phyloP scores from a whole-genome alignment of 495 filamentous ascomycete genomes.

The Annulohypoxylon stygium region DNA sequence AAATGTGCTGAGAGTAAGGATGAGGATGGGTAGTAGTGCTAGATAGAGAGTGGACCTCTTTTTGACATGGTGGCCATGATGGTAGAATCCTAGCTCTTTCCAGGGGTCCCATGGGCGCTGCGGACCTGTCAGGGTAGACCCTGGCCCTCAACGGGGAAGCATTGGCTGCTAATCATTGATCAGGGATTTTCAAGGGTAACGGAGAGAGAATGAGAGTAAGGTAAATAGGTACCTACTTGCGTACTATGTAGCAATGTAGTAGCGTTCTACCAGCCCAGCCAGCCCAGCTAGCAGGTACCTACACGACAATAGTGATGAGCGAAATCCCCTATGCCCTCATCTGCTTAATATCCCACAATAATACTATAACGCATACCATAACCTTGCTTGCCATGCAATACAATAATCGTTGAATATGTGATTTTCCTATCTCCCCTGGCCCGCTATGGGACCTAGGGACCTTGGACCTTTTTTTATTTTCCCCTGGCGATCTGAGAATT shows the following conservation, averaged over 20 bases:
- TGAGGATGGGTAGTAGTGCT: constrained; percentile 49
- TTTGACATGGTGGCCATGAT: constrained; percentile 46
- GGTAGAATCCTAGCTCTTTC: constrained; percentile 43
- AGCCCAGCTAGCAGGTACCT: constrained; percentile 18
- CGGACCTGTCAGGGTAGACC: constrained; percentile 50
- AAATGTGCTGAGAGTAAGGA: constrained; percentile 51
- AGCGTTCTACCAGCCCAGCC: background rate
- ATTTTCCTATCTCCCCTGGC: constrained; percentile 2
- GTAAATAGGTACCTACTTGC: background rate
- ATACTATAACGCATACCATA: constrained; percentile 24
- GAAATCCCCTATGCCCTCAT: constrained; percentile 38
- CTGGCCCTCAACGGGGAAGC: constrained; percentile 50
- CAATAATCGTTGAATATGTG: constrained; percentile 15
- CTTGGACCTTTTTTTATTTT: constrained; percentile 17
- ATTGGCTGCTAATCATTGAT: constrained; percentile 54
- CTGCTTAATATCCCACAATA: constrained; percentile 42
- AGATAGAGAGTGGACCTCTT: constrained; percentile 46
- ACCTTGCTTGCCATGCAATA: constrained; percentile 32
- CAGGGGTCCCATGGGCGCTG: constrained; percentile 48
- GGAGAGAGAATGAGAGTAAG: constrained; percentile 12
- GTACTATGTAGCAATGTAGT: background rate
- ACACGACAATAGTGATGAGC: constrained; percentile 28
- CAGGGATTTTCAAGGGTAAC: constrained; percentile 50
- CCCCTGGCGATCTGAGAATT: constrained; percentile 48
- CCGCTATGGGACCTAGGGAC: background rate